Conservation (phyloP, 768 basidiomycete genomes). For the Pisolithus microcarpus region DNA sequence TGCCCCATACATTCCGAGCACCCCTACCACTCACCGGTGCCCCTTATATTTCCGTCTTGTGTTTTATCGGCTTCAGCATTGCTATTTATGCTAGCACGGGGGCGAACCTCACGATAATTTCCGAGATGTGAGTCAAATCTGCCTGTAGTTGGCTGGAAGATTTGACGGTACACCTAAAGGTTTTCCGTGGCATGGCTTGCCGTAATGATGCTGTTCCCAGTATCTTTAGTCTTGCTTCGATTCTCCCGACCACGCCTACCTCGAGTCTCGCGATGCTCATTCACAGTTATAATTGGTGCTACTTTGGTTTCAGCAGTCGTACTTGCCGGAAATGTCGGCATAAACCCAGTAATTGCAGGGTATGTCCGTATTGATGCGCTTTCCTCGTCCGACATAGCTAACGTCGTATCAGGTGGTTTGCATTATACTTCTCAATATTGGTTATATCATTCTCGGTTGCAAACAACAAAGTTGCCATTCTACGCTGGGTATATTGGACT, state of each 20-base stretch:
- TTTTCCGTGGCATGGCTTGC: conserved; percentile 64
- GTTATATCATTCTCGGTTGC: conserved; percentile 39
- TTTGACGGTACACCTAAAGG: conserved; percentile 26
- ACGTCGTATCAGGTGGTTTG: conserved; percentile 44
- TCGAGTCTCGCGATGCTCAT: conserved; percentile 33
- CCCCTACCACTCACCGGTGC: conserved; percentile 43
- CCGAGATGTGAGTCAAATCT: conserved; percentile 42
- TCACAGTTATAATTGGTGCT: conserved; percentile 36
- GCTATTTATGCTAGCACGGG: conserved; percentile 54
- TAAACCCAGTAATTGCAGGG: conserved; percentile 51
- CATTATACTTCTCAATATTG: conserved; percentile 51
- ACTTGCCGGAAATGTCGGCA: conserved; percentile 53
- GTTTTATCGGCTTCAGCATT: conserved; percentile 43
- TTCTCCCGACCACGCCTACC: conserved; percentile 59
- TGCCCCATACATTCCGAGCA: conserved; percentile 48
- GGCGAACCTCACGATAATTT: conserved; percentile 45
- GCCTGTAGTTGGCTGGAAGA: neutral
- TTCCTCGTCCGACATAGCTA: neutral
- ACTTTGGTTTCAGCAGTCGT: conserved; percentile 36
- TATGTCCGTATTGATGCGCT: conserved; percentile 20
- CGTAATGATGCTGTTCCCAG: conserved; percentile 58
- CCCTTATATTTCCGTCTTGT: conserved; percentile 44
- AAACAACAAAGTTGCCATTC: conserved; percentile 47
- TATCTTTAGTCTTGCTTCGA: conserved; percentile 52
- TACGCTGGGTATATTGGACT: conserved; percentile 53